Evolutionary conservation across 495 filamentous ascomycete species (phyloP).

Genomic region (Penicillium daleae): DNA sequence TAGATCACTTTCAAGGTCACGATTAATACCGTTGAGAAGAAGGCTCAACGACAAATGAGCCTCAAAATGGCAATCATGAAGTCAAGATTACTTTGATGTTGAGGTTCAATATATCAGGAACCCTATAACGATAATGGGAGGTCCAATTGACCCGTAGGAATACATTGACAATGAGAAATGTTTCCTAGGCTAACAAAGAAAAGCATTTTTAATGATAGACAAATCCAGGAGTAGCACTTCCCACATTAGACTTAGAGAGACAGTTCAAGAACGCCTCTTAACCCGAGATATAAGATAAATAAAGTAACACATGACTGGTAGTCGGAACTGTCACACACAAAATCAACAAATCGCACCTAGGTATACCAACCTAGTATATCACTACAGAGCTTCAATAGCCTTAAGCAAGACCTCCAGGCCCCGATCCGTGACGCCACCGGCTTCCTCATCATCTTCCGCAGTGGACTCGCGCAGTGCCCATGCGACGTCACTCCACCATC

Average conservation of each 20-base stretch:
- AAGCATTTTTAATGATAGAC: not conserved
- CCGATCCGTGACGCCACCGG: constrained; percentile 47
- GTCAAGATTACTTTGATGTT: too few relatives aligned
- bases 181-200: not conserved
- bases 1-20: too few relatives aligned
- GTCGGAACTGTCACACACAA: not conserved
- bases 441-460: constrained; percentile 47
- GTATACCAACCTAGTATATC: constrained; percentile 8
- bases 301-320: not conserved
- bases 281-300: constrained; percentile 5
- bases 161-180: not conserved
- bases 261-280: not conserved
- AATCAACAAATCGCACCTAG: constrained; percentile 7
- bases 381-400: constrained; percentile 76
- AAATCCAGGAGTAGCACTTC: not conserved
- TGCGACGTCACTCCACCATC: constrained; percentile 88
- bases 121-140: too few relatives aligned
- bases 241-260: not conserved
- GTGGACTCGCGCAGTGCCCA: constrained; percentile 68
- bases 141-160: too few relatives aligned
- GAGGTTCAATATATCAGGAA: too few relatives aligned
- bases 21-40: too few relatives aligned
- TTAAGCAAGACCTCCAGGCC: constrained; percentile 72
- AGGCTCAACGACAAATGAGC: too few relatives aligned
- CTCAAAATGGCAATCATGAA: too few relatives aligned